These are phyloP conservation scores for Suhomyces panamericanus DNA, from an alignment of 1,139 yeast species.

Conservation along the genomic window DNA sequence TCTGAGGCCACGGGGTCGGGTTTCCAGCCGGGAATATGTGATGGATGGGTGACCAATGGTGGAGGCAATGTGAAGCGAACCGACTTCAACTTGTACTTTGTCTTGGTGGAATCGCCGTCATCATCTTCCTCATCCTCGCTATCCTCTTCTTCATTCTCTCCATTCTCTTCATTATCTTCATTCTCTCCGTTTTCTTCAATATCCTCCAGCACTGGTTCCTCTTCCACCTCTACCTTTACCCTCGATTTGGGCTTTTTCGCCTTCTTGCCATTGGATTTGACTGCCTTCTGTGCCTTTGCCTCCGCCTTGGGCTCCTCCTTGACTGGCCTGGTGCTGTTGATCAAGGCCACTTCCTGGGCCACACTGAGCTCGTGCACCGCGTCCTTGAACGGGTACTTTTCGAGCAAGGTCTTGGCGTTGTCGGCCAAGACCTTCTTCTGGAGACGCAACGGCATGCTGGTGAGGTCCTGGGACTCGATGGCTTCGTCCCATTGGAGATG, in stretches of 20 bases:
- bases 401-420: conserved; percentile 33
- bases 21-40: conserved; percentile 68
- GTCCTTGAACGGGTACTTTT: conserved; percentile 40
- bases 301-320: conserved; percentile 1
- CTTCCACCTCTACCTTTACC: not conserved
- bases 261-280: not conserved
- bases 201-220: conserved; percentile 3
- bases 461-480: conserved; percentile 29
- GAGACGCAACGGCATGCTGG: conserved; percentile 40
- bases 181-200: too few relatives aligned
- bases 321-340: conserved; percentile 12
- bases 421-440: conserved; percentile 49
- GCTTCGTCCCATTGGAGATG: conserved; percentile 37
- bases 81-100: conserved; percentile 38
- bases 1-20: conserved; percentile 40
- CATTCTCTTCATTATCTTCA: not conserved
- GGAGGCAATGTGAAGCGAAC: conserved; percentile 54
- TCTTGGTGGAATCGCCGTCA: conserved; percentile 13
- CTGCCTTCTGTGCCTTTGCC: not conserved
- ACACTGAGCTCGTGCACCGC: conserved; percentile 28
- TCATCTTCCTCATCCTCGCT: conserved; percentile 12
- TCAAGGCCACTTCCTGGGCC: conserved; percentile 25
- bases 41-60: conserved; percentile 74
- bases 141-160: not conserved
- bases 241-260: not conserved